Percentiles rank a stretch among this genome's conserved stretches.
Conservation (phyloP, 345 rosid species). For the Hypericum perforatum region DNA sequence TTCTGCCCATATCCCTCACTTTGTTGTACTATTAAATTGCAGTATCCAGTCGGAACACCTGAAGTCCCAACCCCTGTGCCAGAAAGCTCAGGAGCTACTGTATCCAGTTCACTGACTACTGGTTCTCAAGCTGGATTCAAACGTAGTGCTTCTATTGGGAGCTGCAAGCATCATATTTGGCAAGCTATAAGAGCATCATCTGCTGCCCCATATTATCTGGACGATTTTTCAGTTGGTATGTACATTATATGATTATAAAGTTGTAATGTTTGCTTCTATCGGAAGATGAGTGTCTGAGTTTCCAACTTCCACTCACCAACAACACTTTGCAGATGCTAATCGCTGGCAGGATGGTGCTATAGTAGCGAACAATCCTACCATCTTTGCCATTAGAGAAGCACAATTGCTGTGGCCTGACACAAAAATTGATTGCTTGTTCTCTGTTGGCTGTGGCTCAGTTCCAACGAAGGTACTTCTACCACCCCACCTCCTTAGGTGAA, state of each 20-base stretch:
- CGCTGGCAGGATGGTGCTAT: slow-evolving; percentile 99
- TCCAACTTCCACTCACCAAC: slow-evolving; percentile 1
- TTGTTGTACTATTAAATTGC: slow-evolving; percentile 16
- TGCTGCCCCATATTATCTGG: slow-evolving; percentile 98
- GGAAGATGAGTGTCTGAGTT: background rate
- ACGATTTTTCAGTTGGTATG: slow-evolving; percentile 90
- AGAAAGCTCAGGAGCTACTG: slow-evolving; percentile 60
- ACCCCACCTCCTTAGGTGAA: background rate
- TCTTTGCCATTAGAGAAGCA: slow-evolving; percentile 92
- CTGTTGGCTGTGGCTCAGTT: slow-evolving; percentile 94
- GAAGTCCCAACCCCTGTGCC: slow-evolving; percentile 70
- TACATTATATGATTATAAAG: background rate
- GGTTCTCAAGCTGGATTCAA: slow-evolving; percentile 81
- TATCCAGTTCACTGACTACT: slow-evolving; percentile 50
- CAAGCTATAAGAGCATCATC: slow-evolving; percentile 99
- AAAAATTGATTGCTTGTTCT: slow-evolving; percentile 84
- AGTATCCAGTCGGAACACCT: slow-evolving; percentile 93
- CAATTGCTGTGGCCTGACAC: slow-evolving; percentile 99
- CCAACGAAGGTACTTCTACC: slow-evolving; percentile 69
- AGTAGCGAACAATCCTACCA: slow-evolving; percentile 93
- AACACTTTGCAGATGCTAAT: slow-evolving; percentile 37
- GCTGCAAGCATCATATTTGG: slow-evolving; percentile 94
- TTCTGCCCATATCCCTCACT: slow-evolving; percentile 2
- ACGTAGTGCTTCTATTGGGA: slow-evolving; percentile 90
- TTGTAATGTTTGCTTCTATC: background rate